Evolutionary conservation across 352 stramenopile species (phyloP).

Genomic region (Phytopythium mirpurense): DNA sequence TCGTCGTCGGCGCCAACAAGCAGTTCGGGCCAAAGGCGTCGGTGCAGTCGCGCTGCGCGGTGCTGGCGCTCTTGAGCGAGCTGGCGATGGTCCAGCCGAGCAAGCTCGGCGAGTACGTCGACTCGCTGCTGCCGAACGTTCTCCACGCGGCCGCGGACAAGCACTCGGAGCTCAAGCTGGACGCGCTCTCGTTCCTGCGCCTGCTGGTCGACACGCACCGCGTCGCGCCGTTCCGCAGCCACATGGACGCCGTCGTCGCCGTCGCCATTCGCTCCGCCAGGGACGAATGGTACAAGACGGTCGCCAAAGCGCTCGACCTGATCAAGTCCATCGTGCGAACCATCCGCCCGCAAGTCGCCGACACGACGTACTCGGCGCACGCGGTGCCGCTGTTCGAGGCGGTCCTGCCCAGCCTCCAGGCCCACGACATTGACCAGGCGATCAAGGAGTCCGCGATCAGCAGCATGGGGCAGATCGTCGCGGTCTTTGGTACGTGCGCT

Average conservation of each 20-base stretch:
- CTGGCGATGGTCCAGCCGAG: slow-evolving; percentile 74
- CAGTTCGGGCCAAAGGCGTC: slow-evolving; percentile 77
- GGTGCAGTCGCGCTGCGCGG: slow-evolving; percentile 69
- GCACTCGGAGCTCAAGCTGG: slow-evolving; percentile 95
- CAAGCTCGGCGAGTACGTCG: slow-evolving; percentile 65
- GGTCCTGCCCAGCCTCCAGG: slow-evolving; percentile 92
- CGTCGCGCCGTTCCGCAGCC: slow-evolving; percentile 66
- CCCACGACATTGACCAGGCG: slow-evolving; percentile 98
- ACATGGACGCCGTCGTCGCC: slow-evolving; percentile 77
- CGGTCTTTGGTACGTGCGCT: slow-evolving; percentile 57
- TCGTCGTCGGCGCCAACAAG: slow-evolving; percentile 75
- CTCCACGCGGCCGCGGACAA: slow-evolving; percentile 85
- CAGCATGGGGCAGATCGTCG: slow-evolving; percentile 88
- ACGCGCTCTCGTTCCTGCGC: slow-evolving; percentile 92
- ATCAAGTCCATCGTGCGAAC: slow-evolving; percentile 89
- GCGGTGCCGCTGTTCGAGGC: slow-evolving; percentile 88
- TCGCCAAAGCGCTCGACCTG: slow-evolving; percentile 92
- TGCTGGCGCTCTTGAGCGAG: slow-evolving; percentile 82
- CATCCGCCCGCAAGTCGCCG: slow-evolving; percentile 43
- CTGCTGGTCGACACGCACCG: slow-evolving; percentile 91
- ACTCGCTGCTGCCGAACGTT: slow-evolving; percentile 75
- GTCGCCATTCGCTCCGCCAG: slow-evolving; percentile 87
- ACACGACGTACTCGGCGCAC: slow-evolving; percentile 38
- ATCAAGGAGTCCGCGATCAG: slow-evolving; percentile 97
- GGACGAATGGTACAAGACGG: slow-evolving; percentile 99